A percentile compares a stretch with the other conserved stretches of the same genome.
phyloP scores from a whole-genome alignment of 257 asterid genomes.

The Mitragyna speciosa region DNA sequence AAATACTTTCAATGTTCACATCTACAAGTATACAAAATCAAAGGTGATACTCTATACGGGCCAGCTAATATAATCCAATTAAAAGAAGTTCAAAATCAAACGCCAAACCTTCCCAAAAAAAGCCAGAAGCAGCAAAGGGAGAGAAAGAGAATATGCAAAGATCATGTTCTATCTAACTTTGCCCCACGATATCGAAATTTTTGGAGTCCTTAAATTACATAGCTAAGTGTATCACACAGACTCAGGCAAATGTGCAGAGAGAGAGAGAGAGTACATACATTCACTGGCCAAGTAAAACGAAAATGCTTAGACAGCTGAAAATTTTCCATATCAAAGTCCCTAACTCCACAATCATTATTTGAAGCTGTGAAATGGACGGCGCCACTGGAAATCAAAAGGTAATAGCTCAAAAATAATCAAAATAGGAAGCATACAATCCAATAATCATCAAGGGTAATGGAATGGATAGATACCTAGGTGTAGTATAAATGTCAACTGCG shows the following conservation, averaged over 20 bases:
- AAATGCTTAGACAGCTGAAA: slow-evolving; percentile 73
- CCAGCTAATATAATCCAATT: background rate
- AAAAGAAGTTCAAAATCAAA: background rate
- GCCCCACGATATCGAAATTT: background rate
- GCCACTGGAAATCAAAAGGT: slow-evolving; percentile 56
- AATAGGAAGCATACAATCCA: background rate
- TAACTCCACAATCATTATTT: slow-evolving; percentile 82
- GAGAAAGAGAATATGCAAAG: background rate
- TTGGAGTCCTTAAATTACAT: background rate
- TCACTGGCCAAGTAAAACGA: slow-evolving; percentile 85
- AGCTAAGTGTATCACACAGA: background rate
- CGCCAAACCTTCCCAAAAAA: background rate
- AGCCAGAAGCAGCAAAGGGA: background rate
- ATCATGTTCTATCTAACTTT: background rate
- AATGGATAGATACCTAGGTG: slow-evolving; percentile 50
- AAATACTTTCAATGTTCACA: background rate
- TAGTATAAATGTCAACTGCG: slow-evolving; percentile 68
- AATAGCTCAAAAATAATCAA: slow-evolving; percentile 25
- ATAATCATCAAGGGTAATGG: background rate
- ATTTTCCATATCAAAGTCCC: slow-evolving; percentile 86
- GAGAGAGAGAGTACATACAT: slow-evolving; percentile 49
- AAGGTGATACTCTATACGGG: no score
- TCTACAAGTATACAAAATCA: no score
- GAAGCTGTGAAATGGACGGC: slow-evolving; percentile 90
- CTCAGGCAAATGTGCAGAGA: background rate